Percentiles rank a stretch among this genome's conserved stretches.
phyloP scores from a whole-genome alignment of 225 moss, liverwort and hornwort species.

The Marchantia polymorpha region DNA sequence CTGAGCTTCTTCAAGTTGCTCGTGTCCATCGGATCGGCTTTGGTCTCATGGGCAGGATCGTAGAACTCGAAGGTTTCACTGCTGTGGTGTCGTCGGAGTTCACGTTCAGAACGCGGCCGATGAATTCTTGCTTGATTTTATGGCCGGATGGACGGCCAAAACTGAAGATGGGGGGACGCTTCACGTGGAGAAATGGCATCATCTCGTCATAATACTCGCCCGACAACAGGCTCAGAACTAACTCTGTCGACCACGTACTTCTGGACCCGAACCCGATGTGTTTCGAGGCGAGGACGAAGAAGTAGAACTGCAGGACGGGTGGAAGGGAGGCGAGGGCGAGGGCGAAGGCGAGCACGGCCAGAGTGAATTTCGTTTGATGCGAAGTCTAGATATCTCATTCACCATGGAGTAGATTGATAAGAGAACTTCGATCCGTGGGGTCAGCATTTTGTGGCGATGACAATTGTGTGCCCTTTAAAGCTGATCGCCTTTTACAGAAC shows the following conservation, averaged over 20 bases:
- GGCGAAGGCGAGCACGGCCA: background rate
- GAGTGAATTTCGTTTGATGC: background rate
- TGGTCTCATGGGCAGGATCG: background rate
- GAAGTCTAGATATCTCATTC: background rate
- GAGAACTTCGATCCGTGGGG: background rate
- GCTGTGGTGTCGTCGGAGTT: background rate
- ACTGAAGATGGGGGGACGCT: conserved; percentile 2
- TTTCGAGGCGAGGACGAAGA: background rate
- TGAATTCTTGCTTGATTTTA: background rate
- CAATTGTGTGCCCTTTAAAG: too few species aligned
- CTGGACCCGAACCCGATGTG: background rate
- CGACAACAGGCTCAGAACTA: background rate
- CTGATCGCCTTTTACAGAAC: too few species aligned
- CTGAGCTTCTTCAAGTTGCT: background rate
- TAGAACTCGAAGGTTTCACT: background rate
- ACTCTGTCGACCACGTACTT: background rate
- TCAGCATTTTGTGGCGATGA: background rate
- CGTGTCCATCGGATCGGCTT: background rate
- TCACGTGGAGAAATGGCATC: background rate
- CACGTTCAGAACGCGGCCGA: background rate
- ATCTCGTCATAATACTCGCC: background rate
- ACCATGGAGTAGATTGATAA: background rate
- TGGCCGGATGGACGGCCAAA: background rate
- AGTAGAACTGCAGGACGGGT: background rate
- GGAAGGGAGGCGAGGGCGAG: background rate